phyloP scores from a whole-genome alignment of 83 land plant genomes.

The Picea mariana region DNA sequence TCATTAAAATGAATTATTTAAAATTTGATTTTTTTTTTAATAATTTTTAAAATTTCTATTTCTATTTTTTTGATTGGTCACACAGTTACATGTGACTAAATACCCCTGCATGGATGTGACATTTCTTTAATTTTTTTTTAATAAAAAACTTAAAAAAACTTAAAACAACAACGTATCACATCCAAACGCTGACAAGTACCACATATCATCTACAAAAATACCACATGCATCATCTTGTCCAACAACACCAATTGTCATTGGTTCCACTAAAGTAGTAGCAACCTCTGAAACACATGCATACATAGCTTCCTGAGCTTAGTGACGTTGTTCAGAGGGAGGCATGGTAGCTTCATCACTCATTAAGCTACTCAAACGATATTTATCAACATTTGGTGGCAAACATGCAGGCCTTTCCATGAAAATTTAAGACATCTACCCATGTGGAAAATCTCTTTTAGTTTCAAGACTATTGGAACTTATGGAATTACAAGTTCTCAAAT shows the following conservation, averaged over 20 bases:
- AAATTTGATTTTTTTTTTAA: too few species aligned
- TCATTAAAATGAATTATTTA: too few species aligned
- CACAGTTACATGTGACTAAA: too few species aligned
- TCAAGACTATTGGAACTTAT: conserved; percentile 7
- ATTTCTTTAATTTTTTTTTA: too few species aligned
- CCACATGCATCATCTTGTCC: conserved; percentile 18
- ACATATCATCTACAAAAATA: background rate
- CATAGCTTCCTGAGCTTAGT: conserved; percentile 68
- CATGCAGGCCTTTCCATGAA: conserved; percentile 14
- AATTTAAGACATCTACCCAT: conserved; percentile 9
- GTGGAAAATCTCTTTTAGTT: conserved; percentile 6
- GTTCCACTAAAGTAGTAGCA: conserved; percentile 20
- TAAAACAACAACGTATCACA: too few species aligned
- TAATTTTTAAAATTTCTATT: too few species aligned
- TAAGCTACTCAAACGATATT: conserved; percentile 28
- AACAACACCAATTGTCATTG: background rate
- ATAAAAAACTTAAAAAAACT: too few species aligned
- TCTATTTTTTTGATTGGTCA: too few species aligned
- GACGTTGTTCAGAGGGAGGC: conserved; percentile 61
- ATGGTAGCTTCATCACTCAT: conserved; percentile 69
- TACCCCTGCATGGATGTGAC: too few species aligned
- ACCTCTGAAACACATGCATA: conserved; percentile 50
- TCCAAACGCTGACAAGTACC: too few species aligned
- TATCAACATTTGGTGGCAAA: conserved; percentile 50
- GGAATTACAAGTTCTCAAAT: conserved; percentile 13